Percentiles rank a stretch among this genome's conserved stretches.
Conservation (phyloP, 148 eudicot genomes). For the Spergularia marina region DNA sequence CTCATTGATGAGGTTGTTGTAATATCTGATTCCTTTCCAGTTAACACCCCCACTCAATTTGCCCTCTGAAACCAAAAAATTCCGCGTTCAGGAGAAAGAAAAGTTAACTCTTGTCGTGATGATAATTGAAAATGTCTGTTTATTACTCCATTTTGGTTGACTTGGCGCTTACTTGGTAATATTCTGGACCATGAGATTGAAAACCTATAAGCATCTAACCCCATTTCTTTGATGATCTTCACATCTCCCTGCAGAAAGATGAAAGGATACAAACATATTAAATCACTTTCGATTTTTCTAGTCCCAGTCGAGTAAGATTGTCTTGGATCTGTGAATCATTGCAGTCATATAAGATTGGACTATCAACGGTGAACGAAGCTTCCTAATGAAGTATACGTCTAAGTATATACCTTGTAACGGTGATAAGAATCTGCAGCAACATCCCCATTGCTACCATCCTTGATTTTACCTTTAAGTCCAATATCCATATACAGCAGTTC, state of each 20-base stretch:
- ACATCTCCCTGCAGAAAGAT: conserved; percentile 36
- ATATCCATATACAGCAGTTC: too few relatives aligned
- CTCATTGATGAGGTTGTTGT: conserved; percentile 54
- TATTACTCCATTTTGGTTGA: not conserved
- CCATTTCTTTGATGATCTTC: conserved; percentile 33
- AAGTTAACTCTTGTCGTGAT: too few relatives aligned
- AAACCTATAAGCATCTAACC: conserved; percentile 39
- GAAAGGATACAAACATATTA: not conserved
- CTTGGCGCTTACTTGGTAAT: conserved; percentile 33
- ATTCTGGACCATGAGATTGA: conserved; percentile 44
- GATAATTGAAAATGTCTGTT: not conserved
- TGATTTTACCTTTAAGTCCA: conserved; percentile 25
- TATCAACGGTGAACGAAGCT: too few relatives aligned
- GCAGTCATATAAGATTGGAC: too few relatives aligned
- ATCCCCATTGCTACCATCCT: conserved; percentile 34
- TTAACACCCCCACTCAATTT: conserved; percentile 46
- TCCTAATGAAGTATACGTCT: too few relatives aligned
- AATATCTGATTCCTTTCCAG: conserved; percentile 45
- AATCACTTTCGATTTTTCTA: not conserved
- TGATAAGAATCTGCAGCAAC: conserved; percentile 32
- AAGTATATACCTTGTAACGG: conserved; percentile 24
- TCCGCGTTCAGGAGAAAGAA: not conserved
- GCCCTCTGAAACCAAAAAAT: conserved; percentile 36
- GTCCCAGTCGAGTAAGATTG: too few relatives aligned
- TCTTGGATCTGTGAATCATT: too few relatives aligned